Percentiles rank a stretch among this genome's conserved stretches.
Evolutionary conservation across 2,329 filamentous ascomycete species (phyloP).

Genomic region (Rhexocercosporidium sp.): DNA sequence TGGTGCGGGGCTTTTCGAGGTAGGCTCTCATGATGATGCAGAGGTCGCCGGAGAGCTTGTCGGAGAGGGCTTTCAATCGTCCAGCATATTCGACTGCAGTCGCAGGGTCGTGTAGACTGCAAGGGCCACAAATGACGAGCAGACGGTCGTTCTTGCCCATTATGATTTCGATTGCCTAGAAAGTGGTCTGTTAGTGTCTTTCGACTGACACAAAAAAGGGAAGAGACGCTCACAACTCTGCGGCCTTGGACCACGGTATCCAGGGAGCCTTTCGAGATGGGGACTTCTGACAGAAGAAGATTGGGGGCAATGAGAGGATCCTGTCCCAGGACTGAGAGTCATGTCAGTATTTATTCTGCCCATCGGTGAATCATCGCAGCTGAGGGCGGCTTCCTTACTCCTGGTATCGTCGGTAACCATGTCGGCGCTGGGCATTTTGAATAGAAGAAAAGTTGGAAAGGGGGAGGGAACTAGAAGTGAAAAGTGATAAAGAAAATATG

Average conservation of each 20-base stretch:
- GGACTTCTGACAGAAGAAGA: conserved; percentile 85
- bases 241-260: conserved; percentile 75
- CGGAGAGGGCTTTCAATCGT: conserved; percentile 76
- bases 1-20: conserved; percentile 97
- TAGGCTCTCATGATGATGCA: conserved; percentile 98
- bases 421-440: conserved; percentile 40
- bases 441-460: background rate
- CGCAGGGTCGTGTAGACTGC: conserved; percentile 94
- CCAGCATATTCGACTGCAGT: conserved; percentile 87
- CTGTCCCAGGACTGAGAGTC: conserved; percentile 79
- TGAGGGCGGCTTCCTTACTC: conserved; percentile 44
- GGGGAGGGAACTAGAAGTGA: background rate
- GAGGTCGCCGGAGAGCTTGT: conserved; percentile 82
- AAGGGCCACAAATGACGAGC: conserved; percentile 92
- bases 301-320: conserved; percentile 91
- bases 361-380: conserved; percentile 21
- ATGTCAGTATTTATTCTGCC: conserved; percentile 26
- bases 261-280: conserved; percentile 66
- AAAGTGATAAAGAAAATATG: background rate
- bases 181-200: background rate
- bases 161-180: conserved; percentile 46
- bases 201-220: background rate
- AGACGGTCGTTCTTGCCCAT: conserved; percentile 69
- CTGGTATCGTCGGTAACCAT: conserved; percentile 56
- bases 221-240: conserved; percentile 49